phyloP scores from a whole-genome alignment of 2,329 filamentous ascomycete genomes.

The Trichoderma koningiopsis region DNA sequence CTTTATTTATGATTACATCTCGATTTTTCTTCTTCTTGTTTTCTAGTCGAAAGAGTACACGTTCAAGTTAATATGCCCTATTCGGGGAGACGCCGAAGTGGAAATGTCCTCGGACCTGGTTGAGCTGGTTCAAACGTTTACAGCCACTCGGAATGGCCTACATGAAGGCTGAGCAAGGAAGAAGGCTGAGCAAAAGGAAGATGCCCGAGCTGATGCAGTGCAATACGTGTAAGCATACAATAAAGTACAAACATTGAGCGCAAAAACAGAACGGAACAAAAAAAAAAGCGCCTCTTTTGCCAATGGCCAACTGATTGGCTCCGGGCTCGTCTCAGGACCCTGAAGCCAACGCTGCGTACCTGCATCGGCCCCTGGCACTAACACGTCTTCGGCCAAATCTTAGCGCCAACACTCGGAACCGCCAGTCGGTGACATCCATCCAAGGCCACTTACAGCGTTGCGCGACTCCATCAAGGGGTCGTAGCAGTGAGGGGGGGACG shows the following conservation, averaged over 20 bases:
- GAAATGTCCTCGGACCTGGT: too few relatives aligned
- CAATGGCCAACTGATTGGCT: conserved; percentile 36
- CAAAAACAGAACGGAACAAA: neutral
- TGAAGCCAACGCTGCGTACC: conserved; percentile 30
- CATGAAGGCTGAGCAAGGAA: neutral
- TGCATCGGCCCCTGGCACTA: conserved; percentile 30
- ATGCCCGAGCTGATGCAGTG: too few relatives aligned
- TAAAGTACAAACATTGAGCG: neutral
- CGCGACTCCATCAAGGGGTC: conserved; percentile 16
- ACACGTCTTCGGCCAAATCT: conserved; percentile 6
- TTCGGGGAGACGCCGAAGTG: neutral
- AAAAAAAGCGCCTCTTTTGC: neutral
- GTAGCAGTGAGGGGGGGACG: neutral
- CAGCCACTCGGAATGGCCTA: neutral
- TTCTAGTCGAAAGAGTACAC: neutral
- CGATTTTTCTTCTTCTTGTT: neutral
- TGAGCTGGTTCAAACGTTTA: neutral
- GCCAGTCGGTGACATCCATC: conserved; percentile 10
- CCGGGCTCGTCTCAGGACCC: conserved; percentile 38
- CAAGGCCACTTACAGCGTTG: neutral
- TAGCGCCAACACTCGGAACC: neutral
- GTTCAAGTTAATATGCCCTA: neutral
- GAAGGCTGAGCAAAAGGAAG: neutral
- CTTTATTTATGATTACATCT: neutral
- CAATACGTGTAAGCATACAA: neutral